Evolutionary conservation across 2,329 filamentous ascomycete species (phyloP), one percentile per base, ranked within the genome.

Genomic region (Fusarium continuum): DNA sequence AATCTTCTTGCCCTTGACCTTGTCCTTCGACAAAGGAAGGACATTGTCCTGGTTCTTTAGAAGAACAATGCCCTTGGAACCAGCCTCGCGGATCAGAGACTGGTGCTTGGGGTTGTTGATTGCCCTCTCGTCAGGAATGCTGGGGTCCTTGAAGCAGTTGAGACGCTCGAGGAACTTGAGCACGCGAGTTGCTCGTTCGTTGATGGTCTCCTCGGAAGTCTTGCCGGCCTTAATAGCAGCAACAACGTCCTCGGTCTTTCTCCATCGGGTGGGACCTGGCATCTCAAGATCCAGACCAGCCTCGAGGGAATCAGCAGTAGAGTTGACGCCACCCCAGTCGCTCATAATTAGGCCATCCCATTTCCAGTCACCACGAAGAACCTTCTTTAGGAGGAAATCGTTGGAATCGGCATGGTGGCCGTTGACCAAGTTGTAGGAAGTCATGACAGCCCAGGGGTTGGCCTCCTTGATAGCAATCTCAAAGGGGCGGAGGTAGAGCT

Each of bases 41-140:
- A 88, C 73, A 4, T 75, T 75, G 5, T 81, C 79, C 55, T 88
- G 81, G 63, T 90, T 90, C 74, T 89, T 90, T 44, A 90, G 73
- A 10, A 90, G 76, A 1, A 86, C 88, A 22, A 90, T 72, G 1
- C 87, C 87, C 72, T 89, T 85, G 8, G 71, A 68, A 13, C 71
- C 71, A 28, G 69, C 71, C 40, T 73, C 71, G 19, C 71, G 61
- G n/a, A 73, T 73, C 8, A 73, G 48, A 14, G 70, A 65, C 10
- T 61, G 70, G 17, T 73, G 68, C 50, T 78, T 74, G 9, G 74
- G 75, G 49, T 69, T 72, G 39, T 75, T 67, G 51, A 73, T 66
- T 7, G 70, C 68, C 16, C 61, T 64, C 48, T 73, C 72, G 4
- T 65, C 65, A n/a, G 69, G 65, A n/a, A 70, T 72, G 1, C 54